Base-by-base conservation (phyloP, 257 asterid species). In the Paulownia fortunei region DNA sequence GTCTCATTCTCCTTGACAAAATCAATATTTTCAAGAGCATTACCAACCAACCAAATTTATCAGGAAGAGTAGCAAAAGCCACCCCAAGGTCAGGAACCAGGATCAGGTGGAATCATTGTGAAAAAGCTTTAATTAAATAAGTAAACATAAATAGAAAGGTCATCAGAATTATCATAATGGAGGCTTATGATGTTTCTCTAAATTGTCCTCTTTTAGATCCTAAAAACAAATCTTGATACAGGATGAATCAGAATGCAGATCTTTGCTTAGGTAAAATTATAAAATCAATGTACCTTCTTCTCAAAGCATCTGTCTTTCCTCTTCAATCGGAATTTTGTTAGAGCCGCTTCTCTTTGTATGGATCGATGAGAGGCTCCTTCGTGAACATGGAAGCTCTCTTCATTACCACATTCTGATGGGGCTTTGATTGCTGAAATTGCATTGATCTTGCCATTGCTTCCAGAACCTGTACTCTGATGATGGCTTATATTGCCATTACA, bases 291-390 rank as follows among this genome's bases (percentile, higher is more conserved):
- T 81, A 95, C 99, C 99, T 96, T 96, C 87, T 96, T 96, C 81
- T 96, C 95, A 68, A 88, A 96, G 88, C 99, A 93, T 86, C 99
- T 87, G 21, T 93, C 98, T 81, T 96, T 96, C 83, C 99, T 82
- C 84, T 96, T 96, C 84, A 84, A 60, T 5, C 97, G 90, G 75
- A 96, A 96, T 78, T 93, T 96, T n/a, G 82, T 82, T 9, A 96
- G 88, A 70, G 99, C 99, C 3, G 95, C 99, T 83, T 93, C 95
- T 83, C 99, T 87, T 80, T 74, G 96, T 62, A 74, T 18, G n/a
- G 94, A 83, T 62, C 87, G 87, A 64, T 82, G 71, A 55, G 94
- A 80, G 76, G 82, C 80, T 13, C 84, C 92, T 15, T 89, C 97
- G 3, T 82, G 84, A 19, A 54, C 70, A 36, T 61, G 82, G 52